Evolutionary conservation across 2,329 filamentous ascomycete genomes (phyloP).

Genomic region (Microthyrium microscopicum): DNA sequence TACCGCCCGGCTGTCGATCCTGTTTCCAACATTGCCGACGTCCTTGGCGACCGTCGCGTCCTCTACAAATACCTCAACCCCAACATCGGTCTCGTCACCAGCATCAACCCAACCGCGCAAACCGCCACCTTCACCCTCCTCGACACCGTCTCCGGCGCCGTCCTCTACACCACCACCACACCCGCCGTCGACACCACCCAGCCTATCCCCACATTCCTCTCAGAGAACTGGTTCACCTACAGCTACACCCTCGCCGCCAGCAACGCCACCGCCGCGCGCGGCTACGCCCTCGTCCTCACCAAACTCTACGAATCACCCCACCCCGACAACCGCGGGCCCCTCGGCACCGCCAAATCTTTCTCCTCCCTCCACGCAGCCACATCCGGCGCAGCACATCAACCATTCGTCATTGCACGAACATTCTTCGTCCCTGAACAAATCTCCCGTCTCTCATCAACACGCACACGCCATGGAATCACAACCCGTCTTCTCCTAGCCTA

Average conservation of each 20-base stretch:
- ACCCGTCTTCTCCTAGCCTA: conserved; percentile 67
- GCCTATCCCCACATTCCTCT: conserved; percentile 59
- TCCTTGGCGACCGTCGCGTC: conserved; percentile 81
- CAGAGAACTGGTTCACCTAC: conserved; percentile 93
- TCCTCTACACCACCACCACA: conserved; percentile 57
- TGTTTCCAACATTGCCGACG: conserved; percentile 85
- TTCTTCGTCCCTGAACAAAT: conserved; percentile 71
- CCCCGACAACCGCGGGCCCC: conserved; percentile 68
- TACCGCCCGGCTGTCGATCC: conserved; percentile 62
- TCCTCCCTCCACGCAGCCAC: conserved; percentile 56
- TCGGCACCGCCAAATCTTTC: conserved; percentile 53
- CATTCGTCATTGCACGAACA: conserved; percentile 62
- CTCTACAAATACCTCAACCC: conserved; percentile 95
- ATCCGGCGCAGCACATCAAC: conserved; percentile 41
- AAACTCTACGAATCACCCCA: conserved; percentile 80
- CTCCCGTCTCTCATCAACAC: conserved; percentile 62
- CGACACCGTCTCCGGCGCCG: conserved; percentile 69
- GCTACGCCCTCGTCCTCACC: conserved; percentile 69
- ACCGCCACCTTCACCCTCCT: conserved; percentile 61
- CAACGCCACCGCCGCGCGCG: conserved; percentile 45
- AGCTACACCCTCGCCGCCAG: conserved; percentile 44
- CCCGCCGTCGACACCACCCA: conserved; percentile 57
- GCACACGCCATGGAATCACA: conserved; percentile 84
- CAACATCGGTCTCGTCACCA: conserved; percentile 63
- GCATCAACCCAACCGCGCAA: conserved; percentile 40